Evolutionary conservation across 352 stramenopile species (phyloP).

Genomic region (Globisporangium ultimum): DNA sequence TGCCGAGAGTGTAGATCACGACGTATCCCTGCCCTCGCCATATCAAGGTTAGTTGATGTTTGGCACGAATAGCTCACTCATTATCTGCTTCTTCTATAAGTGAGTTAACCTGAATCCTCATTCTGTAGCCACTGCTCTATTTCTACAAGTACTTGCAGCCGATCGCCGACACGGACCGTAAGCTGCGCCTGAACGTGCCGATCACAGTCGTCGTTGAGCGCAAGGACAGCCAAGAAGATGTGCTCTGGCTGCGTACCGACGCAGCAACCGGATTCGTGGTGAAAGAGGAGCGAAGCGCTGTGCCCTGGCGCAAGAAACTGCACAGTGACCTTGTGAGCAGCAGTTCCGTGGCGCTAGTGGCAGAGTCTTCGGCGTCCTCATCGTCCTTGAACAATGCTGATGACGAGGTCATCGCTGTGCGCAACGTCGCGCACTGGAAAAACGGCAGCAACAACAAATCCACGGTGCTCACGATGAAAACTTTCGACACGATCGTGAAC

Average conservation of each 20-base stretch:
- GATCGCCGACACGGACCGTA: constrained; percentile 23
- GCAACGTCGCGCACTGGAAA: constrained; percentile 56
- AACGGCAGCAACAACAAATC: constrained; percentile 45
- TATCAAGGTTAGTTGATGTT: constrained; percentile 20
- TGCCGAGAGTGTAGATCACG: neutral
- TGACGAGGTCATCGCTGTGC: constrained; percentile 53
- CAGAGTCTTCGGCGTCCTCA: neutral
- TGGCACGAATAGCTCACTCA: neutral
- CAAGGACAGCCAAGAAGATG: constrained; percentile 37
- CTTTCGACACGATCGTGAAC: constrained; percentile 56
- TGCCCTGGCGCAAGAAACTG: constrained; percentile 58
- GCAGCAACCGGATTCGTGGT: constrained; percentile 32
- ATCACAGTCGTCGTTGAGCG: constrained; percentile 65
- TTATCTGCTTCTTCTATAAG: neutral
- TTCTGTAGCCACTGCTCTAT: constrained; percentile 48
- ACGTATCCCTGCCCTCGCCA: constrained; percentile 26
- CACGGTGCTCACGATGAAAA: constrained; percentile 50
- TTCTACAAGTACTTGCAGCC: constrained; percentile 87
- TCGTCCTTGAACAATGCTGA: constrained; percentile 13
- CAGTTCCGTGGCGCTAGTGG: neutral
- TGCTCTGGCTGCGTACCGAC: constrained; percentile 63
- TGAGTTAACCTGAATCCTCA: neutral
- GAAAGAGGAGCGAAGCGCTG: constrained; percentile 37
- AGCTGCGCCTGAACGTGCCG: constrained; percentile 53
- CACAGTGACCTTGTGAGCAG: constrained; percentile 31